Base-by-base conservation (phyloP, 23 red algal species). In the Gracilaria domingensis region DNA sequence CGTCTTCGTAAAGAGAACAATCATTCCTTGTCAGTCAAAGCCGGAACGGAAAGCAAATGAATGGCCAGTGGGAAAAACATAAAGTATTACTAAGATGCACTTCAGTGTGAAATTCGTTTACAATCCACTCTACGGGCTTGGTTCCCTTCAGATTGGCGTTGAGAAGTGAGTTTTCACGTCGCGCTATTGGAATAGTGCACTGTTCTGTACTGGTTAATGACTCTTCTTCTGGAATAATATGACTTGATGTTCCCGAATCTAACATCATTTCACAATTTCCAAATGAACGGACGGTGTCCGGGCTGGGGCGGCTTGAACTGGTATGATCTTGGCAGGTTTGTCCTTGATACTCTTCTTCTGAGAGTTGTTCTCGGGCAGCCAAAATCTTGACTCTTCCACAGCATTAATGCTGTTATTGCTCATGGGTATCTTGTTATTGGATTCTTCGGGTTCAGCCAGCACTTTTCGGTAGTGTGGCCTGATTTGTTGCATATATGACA, bases 361-460 rank as follows among this genome's bases (percentile, higher is more conserved):
- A 30, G 14, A 32, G 16, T 48, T 48, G 4, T 50, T 80, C 3
- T 30, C 40, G 12, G 45, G 12, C 45, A 5, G 45, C 45, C 69
- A 42, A 1, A 4, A 8, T 80, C 34, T 80, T 42, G 14, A 18
- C 37, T 26, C 33, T 4, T 80, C 8, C 7, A 42, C 4, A n/a
- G 8, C 24, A 37, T 7, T 49, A 24, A n/a, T 0, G 26, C 44
- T 54, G 51, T 70, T 65, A 9, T 28, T 34, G 56, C 50, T 74
- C 64, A 74, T 51, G 62, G 35, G 25, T 4, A 66, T 53, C 34
- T 47, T 84, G 80, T 84, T 84, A 28, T 84, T 12, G 80, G 80
- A 47, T 84, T 84, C 29, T 39, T 62, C 24, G 80, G 80, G 44
- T 84, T 84, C 25, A 84, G 24, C 28, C 39, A 66, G 54, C 80